Percentiles rank a stretch among this genome's conserved stretches.
Evolutionary conservation across 768 basidiomycete species (phyloP).

Genomic region (Rhizopogon salebrosus): DNA sequence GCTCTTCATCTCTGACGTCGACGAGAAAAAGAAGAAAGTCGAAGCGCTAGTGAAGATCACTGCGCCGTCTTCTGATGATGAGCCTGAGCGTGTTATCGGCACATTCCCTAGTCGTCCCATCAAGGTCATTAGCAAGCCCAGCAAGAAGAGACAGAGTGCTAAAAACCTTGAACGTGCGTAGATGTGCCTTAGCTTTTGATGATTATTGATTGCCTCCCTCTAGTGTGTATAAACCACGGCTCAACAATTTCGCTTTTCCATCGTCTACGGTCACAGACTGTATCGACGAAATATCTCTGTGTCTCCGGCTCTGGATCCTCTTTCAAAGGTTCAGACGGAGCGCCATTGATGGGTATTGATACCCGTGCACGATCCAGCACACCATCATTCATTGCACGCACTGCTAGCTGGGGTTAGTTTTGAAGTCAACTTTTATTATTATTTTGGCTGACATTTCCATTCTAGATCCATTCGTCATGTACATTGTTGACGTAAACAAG

Average conservation of each 20-base stretch:
- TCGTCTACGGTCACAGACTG: conserved; percentile 90
- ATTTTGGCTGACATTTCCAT: not conserved
- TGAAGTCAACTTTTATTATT: conserved; percentile 8
- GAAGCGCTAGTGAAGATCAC: conserved; percentile 89
- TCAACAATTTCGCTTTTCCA: conserved; percentile 95
- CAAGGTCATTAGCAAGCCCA: conserved; percentile 97
- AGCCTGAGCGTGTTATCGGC: conserved; percentile 80
- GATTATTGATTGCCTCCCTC: conserved; percentile 9
- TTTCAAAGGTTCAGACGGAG: conserved; percentile 91
- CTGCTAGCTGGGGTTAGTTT: conserved; percentile 79
- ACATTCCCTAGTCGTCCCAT: conserved; percentile 92
- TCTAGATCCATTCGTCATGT: conserved; percentile 90
- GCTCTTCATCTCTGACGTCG: conserved; percentile 91
- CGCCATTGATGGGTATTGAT: conserved; percentile 76
- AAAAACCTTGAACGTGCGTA: conserved; percentile 88
- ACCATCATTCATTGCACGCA: conserved; percentile 85
- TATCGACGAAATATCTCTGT: conserved; percentile 93
- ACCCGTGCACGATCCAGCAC: conserved; percentile 65
- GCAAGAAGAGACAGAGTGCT: conserved; percentile 92
- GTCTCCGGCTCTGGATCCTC: conserved; percentile 91
- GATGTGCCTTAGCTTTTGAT: conserved; percentile 10
- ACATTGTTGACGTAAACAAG: conserved; percentile 91
- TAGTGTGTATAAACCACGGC: conserved; percentile 94
- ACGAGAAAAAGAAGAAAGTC: conserved; percentile 93
- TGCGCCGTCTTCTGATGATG: conserved; percentile 73